Conservation (phyloP, 371 early-diverging fungal species). For the Syncephalastrum sp. region DNA sequence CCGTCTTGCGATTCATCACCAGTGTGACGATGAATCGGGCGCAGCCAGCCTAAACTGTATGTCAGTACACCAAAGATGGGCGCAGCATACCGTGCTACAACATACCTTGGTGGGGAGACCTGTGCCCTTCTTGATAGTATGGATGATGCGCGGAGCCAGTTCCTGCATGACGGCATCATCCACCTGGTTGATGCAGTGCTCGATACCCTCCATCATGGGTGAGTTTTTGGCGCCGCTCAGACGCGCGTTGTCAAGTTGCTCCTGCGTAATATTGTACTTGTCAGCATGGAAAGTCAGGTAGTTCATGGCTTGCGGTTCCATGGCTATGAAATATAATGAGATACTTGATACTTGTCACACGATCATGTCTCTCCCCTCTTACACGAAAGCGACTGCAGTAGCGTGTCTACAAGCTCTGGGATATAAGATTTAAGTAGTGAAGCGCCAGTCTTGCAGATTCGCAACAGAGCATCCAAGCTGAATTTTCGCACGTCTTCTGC, state of each 20-base stretch:
- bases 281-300: slow-evolving; percentile 92
- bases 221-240: slow-evolving; percentile 70
- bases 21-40: slow-evolving; percentile 83
- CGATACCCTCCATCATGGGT: slow-evolving; percentile 86
- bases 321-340: slow-evolving; percentile 16
- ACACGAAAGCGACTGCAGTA: slow-evolving; percentile 84
- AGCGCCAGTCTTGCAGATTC: slow-evolving; percentile 79
- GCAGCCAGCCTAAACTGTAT: slow-evolving; percentile 67
- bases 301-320: slow-evolving; percentile 66
- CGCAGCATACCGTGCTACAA: slow-evolving; percentile 24
- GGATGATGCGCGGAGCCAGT: slow-evolving; percentile 65
- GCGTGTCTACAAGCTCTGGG: slow-evolving; percentile 66
- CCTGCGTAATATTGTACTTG: slow-evolving; percentile 83
- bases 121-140: slow-evolving; percentile 79
- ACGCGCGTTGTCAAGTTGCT: slow-evolving; percentile 80
- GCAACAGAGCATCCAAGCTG: slow-evolving; percentile 77
- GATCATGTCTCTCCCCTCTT: slow-evolving; percentile 6
- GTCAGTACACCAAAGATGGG: not conserved
- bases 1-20: slow-evolving; percentile 61
- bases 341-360: not conserved
- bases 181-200: slow-evolving; percentile 74
- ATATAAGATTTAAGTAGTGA: slow-evolving; percentile 71
- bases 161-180: slow-evolving; percentile 66
- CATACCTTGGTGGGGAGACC: slow-evolving; percentile 89
- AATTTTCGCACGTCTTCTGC: slow-evolving; percentile 90